Conservation (phyloP, 768 basidiomycete genomes). For the Amanita pseudoporphyria region DNA sequence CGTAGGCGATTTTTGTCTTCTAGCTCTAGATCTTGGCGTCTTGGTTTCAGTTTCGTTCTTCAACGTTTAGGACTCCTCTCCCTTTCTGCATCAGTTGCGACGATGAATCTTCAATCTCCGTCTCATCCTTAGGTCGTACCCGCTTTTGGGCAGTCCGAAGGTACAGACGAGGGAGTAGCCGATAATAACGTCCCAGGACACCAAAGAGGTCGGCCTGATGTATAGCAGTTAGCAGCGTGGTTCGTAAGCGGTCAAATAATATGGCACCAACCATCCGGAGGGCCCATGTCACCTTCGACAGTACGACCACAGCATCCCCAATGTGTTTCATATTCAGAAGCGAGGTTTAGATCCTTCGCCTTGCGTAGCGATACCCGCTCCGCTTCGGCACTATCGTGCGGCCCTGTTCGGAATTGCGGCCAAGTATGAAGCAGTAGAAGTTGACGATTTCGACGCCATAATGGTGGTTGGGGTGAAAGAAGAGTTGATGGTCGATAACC, state of each 20-base stretch:
- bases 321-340: conserved; percentile 39
- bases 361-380: conserved; percentile 34
- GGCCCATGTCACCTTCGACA: conserved; percentile 71
- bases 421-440: conserved; percentile 23
- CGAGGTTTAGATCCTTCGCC: conserved; percentile 13
- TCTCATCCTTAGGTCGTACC: background rate
- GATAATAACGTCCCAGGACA: conserved; percentile 34
- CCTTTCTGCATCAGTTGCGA: conserved; percentile 5
- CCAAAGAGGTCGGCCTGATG: conserved; percentile 50
- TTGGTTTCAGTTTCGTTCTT: conserved; percentile 5
- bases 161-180: conserved; percentile 14
- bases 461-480: conserved; percentile 15
- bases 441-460: conserved; percentile 58
- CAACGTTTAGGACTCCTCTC: background rate
- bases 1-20: background rate
- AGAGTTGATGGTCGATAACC: no score
- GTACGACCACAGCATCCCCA: conserved; percentile 70
- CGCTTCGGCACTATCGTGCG: conserved; percentile 73
- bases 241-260: background rate
- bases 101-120: conserved; percentile 1
- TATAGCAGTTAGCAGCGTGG: conserved; percentile 1
- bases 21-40: background rate
- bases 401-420: conserved; percentile 52
- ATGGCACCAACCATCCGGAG: conserved; percentile 83
- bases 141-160: conserved; percentile 12